Evolutionary conservation across 306 rosid genomes (phyloP).

Genomic region (Spatholobus suberectus): DNA sequence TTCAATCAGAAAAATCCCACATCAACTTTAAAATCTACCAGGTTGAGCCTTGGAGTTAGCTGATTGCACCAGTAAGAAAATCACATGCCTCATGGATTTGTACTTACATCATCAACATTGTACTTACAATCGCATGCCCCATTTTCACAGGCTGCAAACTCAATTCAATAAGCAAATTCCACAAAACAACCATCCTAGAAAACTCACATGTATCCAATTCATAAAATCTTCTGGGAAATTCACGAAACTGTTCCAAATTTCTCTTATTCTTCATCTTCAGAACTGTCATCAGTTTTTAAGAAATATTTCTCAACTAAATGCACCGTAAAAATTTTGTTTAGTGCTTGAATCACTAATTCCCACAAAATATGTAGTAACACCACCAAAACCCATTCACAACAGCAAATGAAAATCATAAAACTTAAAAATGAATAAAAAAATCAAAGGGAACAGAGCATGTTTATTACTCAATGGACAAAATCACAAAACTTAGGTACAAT

Average conservation of each 20-base stretch:
- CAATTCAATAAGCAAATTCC: not conserved
- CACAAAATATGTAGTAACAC: not conserved
- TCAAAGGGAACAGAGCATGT: not conserved
- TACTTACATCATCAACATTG: slow-evolving; percentile 16
- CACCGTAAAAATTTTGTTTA: not conserved
- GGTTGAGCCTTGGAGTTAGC: not conserved
- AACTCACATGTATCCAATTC: not conserved
- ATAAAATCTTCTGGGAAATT: not conserved
- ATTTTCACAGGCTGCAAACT: slow-evolving; percentile 2
- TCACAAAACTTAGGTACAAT: not conserved
- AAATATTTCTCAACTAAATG: not conserved
- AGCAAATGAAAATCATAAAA: slow-evolving; percentile 11
- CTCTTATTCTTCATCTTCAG: not conserved
- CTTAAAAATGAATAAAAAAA: not conserved
- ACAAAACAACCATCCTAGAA: not conserved
- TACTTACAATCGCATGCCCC: too few species aligned
- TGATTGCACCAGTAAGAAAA: not conserved
- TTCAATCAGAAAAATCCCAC: not conserved
- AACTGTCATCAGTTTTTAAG: not conserved
- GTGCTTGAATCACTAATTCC: not conserved
- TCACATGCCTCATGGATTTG: not conserved
- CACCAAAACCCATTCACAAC: not conserved
- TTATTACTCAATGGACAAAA: not conserved
- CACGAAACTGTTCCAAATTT: not conserved
- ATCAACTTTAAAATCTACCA: slow-evolving; percentile 1